Percentiles rank a stretch among this genome's conserved stretches.
Conservation (phyloP, 2,329 filamentous ascomycete genomes). For the Aspergillus uvarum region DNA sequence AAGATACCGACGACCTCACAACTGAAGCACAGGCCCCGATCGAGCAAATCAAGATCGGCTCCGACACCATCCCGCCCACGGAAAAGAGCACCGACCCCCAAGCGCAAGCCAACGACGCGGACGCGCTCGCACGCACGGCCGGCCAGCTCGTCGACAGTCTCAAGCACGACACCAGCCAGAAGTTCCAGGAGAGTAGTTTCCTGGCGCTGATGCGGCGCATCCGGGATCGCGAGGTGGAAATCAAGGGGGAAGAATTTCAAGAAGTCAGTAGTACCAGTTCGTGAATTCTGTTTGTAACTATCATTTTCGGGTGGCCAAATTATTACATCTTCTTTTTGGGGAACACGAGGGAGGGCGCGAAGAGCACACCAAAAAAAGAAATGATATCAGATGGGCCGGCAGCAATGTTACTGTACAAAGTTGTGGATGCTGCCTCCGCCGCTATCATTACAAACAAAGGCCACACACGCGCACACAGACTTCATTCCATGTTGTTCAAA, state of each 20-base stretch:
- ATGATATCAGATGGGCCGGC: constrained; percentile 10
- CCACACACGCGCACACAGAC: no score
- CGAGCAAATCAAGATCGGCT: constrained; percentile 42
- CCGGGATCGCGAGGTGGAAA: constrained; percentile 68
- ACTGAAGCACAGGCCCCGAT: constrained; percentile 12
- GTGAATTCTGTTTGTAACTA: constrained; percentile 24
- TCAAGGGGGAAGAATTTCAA: constrained; percentile 64
- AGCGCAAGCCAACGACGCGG: constrained; percentile 51
- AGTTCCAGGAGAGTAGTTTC: constrained; percentile 78
- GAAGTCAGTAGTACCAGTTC: constrained; percentile 48
- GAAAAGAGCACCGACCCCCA: constrained; percentile 31
- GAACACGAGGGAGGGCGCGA: neutral
- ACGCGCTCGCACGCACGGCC: constrained; percentile 72
- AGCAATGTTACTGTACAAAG: constrained; percentile 17
- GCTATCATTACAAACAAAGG: constrained; percentile 31
- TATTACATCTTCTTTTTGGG: neutral
- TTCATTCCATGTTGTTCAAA: constrained; percentile 21
- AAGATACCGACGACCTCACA: constrained; percentile 4
- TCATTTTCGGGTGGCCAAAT: no score
- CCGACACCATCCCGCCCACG: constrained; percentile 42
- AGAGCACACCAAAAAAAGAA: no score
- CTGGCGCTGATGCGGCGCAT: constrained; percentile 74
- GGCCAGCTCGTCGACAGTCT: constrained; percentile 69
- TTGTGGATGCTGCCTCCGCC: constrained; percentile 28
- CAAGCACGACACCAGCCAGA: constrained; percentile 65